phyloP scores from a whole-genome alignment of 1,284 basidiomycete genomes.

The Exobasidium cylindrosporum region DNA sequence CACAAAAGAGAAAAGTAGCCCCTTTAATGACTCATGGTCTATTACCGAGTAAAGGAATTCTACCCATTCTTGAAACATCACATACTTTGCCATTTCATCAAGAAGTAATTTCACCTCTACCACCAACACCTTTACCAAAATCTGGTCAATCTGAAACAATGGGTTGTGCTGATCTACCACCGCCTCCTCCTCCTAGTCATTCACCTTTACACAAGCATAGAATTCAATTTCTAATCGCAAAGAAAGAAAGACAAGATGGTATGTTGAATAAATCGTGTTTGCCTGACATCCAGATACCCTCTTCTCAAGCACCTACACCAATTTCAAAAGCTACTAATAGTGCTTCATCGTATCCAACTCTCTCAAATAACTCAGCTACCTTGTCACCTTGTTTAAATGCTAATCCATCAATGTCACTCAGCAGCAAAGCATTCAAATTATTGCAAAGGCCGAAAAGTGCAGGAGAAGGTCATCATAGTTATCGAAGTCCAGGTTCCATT shows the following conservation, averaged over 20 bases:
- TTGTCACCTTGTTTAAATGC: not conserved
- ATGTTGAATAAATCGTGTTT: not conserved
- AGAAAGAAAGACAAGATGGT: not conserved
- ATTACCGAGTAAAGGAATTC: not conserved
- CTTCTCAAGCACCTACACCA: not conserved
- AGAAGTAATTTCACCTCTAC: not conserved
- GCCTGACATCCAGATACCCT: too few relatives aligned
- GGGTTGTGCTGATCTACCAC: conserved; percentile 6
- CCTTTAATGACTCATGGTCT: not conserved
- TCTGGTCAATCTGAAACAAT: not conserved
- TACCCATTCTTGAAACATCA: not conserved
- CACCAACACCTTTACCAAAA: not conserved
- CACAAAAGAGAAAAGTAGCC: not conserved
- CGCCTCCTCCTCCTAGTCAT: conserved; percentile 4
- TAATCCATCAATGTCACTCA: not conserved
- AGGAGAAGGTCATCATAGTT: not conserved
- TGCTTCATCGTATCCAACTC: not conserved
- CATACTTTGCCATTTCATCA: too few relatives aligned
- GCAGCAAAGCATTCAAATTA: not conserved
- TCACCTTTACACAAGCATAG: not conserved
- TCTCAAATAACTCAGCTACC: not conserved
- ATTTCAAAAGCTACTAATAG: not conserved
- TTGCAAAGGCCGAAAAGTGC: not conserved
- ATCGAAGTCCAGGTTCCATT: not conserved
- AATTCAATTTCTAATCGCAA: not conserved